Evolutionary conservation across 495 filamentous ascomycete genomes (phyloP).

Genomic region (Penicillium steckii): DNA sequence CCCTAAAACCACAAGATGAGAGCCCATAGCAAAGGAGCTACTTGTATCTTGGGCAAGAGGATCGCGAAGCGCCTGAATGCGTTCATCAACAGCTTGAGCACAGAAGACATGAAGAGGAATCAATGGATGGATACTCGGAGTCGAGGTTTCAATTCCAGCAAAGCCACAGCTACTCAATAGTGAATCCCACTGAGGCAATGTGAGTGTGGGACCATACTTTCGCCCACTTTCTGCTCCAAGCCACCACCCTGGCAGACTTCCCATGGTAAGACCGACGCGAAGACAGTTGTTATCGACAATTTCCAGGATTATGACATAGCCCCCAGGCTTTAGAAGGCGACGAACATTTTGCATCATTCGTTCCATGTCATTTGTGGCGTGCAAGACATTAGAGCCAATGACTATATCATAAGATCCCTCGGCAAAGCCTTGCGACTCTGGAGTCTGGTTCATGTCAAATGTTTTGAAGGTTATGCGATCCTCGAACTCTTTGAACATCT

Average conservation of each 20-base stretch:
- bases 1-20: too few relatives aligned
- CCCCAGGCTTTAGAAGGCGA: neutral
- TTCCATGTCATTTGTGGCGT: slow-evolving; percentile 10
- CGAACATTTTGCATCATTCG: neutral
- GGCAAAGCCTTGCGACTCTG: slow-evolving; percentile 35
- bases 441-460: slow-evolving; percentile 34
- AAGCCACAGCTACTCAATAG: neutral
- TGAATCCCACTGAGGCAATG: neutral
- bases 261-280: neutral
- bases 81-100: slow-evolving; percentile 7
- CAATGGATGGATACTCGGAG: neutral
- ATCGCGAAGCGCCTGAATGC: slow-evolving; percentile 2
- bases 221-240: slow-evolving; percentile 3
- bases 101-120: neutral
- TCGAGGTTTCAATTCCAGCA: slow-evolving; percentile 2
- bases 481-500: neutral
- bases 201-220: neutral
- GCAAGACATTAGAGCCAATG: slow-evolving; percentile 15
- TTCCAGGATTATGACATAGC: neutral
- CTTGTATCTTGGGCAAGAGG: neutral
- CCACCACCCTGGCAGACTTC: slow-evolving; percentile 2
- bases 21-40: neutral
- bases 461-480: slow-evolving; percentile 40
- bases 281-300: neutral
- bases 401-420: slow-evolving; percentile 45